Conservation (phyloP, 768 basidiomycete genomes). For the Russula virescens region DNA sequence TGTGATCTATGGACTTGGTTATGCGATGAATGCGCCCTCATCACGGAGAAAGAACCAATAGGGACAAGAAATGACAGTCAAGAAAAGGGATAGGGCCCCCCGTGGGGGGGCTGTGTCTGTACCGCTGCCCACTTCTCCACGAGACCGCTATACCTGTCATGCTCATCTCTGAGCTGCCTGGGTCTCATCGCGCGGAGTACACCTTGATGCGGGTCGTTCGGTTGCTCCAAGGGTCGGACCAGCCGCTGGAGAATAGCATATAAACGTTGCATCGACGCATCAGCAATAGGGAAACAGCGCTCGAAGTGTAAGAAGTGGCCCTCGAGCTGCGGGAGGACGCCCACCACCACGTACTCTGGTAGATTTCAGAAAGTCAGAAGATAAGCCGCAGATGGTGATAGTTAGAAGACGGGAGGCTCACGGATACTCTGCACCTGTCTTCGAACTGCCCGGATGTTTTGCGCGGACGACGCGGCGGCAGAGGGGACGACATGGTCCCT, state of each 20-base stretch:
- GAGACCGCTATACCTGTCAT: background rate
- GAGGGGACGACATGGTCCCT: constrained; percentile 10
- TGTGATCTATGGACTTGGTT: too few species aligned
- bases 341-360: background rate
- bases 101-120: background rate
- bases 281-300: background rate
- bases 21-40: too few species aligned
- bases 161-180: constrained; percentile 7
- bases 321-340: background rate
- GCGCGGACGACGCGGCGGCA: background rate
- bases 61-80: background rate
- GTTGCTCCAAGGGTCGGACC: constrained; percentile 7
- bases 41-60: too few species aligned
- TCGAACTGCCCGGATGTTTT: background rate
- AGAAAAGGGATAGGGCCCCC: background rate
- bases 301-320: background rate
- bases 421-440: background rate
- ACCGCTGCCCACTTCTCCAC: background rate
- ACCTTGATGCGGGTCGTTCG: constrained; percentile 4
- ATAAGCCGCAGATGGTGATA: too few species aligned
- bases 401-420: background rate
- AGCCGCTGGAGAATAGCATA: constrained; percentile 1
- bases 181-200: constrained; percentile 2
- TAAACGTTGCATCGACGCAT: constrained; percentile 1
- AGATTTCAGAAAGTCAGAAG: background rate